Percentiles rank a stretch among this genome's conserved stretches.
phyloP scores from a whole-genome alignment of 1,284 basidiomycete genomes.

The Spongispora temasekensis region DNA sequence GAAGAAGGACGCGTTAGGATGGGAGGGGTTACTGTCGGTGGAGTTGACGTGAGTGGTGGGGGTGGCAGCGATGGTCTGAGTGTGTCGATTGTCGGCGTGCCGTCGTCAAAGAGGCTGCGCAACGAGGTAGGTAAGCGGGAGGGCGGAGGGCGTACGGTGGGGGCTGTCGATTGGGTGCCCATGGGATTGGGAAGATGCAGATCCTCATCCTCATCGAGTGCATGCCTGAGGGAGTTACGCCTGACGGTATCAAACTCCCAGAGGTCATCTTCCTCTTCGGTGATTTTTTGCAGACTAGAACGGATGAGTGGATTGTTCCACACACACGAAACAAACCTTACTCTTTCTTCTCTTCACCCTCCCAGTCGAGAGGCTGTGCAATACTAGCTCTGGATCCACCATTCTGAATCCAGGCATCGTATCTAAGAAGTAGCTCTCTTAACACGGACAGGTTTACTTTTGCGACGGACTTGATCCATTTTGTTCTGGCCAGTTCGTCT shows the following conservation, averaged over 20 bases:
- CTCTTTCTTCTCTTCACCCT: constrained; percentile 61
- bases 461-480: constrained; percentile 85
- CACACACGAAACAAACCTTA: constrained; percentile 24
- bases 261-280: constrained; percentile 48
- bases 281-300: constrained; percentile 35
- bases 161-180: constrained; percentile 32
- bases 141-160: constrained; percentile 50
- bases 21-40: constrained; percentile 31
- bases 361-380: constrained; percentile 72
- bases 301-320: constrained; percentile 12
- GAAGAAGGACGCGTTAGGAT: constrained; percentile 33
- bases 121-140: constrained; percentile 68
- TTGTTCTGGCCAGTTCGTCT: constrained; percentile 88
- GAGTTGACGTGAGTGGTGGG: constrained; percentile 25
- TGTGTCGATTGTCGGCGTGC: constrained; percentile 40
- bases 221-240: constrained; percentile 37
- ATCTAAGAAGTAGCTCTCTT: constrained; percentile 83
- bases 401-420: constrained; percentile 75
- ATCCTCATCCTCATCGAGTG: constrained; percentile 22
- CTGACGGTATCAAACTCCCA: constrained; percentile 82
- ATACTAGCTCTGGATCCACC: constrained; percentile 83
- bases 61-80: constrained; percentile 41
- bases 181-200: constrained; percentile 26
- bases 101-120: constrained; percentile 68
- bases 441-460: constrained; percentile 74